Base-by-base conservation (phyloP, 1,139 yeast genomes). In the Yamadazyma oceani region DNA sequence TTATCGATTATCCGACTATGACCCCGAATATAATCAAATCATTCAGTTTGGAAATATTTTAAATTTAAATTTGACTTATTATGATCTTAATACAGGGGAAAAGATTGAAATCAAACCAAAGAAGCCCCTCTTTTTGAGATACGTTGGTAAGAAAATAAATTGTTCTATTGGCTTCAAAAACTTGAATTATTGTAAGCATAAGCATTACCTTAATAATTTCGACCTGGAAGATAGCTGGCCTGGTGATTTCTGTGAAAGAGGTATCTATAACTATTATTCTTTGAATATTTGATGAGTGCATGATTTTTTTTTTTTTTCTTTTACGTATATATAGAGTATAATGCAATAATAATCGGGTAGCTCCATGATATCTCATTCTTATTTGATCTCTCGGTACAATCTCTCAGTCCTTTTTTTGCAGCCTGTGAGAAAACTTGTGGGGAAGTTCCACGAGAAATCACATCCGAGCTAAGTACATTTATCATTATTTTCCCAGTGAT, bases 191-290 rank as follows among this genome's bases (percentile, higher is more conserved):
- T 60, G 66, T 32, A 67, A 64, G 45, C 58, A 60, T 45, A 64
- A 65, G 44, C 46, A 50, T 15, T 46, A 60, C 37, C 49, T 57
- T 29, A 51, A 55, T 47, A 50, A 56, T 35, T 53, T 54, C 15
- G 56, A 57, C 13, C 60, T 64, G 34, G 80, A 79, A 53, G 69
- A 65, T 38, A 71, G 75, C 9, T 82, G 85, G 76, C 89, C 89
- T 0, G 79, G 75, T 32, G 79, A 79, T 43, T 72, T 72, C 43
- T 63, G 73, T 46, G 87, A 83, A 55, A 65, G 89, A 37, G 90
- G 90, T 1, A 80, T 83, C 42, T 83, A 82, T 56, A 80, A 82
- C 52, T 83, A 83, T 54, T 83, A 83, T 53, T 77, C 75, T n/a
- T 57, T 72, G 37, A 72, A 72, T 48, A 62, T 71, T 33, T 49